Evolutionary conservation across 1,284 basidiomycete genomes (phyloP), one percentile per base, ranked within the genome.

Genomic region (Melampsora abietis-canadensis): DNA sequence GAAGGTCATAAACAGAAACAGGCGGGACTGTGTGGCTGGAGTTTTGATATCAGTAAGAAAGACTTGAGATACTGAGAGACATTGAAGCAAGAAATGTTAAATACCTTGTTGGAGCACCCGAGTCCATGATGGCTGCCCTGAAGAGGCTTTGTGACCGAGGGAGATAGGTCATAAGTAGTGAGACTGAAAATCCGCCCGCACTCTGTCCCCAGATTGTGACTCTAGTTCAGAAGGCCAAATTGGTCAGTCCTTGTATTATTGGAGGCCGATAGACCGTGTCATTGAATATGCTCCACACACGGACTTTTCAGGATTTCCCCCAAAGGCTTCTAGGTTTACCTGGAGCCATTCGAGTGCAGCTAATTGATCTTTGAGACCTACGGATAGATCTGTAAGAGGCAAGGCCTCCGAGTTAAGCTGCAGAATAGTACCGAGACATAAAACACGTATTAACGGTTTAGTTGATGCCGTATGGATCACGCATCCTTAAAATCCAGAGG

Each of bases 341-440:
- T 87, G 86, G 2, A 90, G 78, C 81, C 88, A 90, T 19, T 81
- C 77, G 1, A 90, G 81, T 0, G 87, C 17, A 47, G 84, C 82
- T 1, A 85, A 81, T 77, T 90, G 87, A 80, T 89, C 89, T 44
- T 83, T 82, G 78, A 89, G 86, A 0, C 88, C 88, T 10, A 84
- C 86, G 57, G 62, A 62, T 15, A 66, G 37, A 48, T 73, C 63
- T 15, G 54, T 54, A 14, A 66, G 14, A 21, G 70, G 70, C 12
- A 73, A 57, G 44, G 54, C 63, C 24, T 73, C 70, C 63, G 70
- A 30, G 34, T 73, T 73, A 6, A 73, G 63, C 70, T 73, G 54
- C 1, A 51, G 65, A 60, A 15, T 54, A 4, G 48, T 24, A 87
- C 44, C n/a, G 44, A 24, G 78, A 78, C 0, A 77, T 76, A 67